Base-by-base conservation (phyloP, 805 yeast genomes). In the Kuraishia piskuri region DNA sequence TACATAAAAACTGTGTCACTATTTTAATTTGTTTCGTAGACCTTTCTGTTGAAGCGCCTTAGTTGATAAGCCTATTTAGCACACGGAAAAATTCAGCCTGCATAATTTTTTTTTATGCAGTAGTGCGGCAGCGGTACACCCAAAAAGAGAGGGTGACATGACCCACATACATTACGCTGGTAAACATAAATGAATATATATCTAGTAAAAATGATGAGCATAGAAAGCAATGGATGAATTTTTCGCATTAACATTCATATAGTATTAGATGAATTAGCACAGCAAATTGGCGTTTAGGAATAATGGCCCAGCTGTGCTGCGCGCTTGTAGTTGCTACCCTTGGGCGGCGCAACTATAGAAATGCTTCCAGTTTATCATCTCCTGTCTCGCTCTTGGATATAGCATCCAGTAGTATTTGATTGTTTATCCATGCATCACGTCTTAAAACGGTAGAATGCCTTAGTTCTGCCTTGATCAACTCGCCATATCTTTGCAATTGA, bases 351-450 rank as follows among this genome's bases (percentile, higher is more conserved):
- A n/a, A 7, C 24, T 40, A 49, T 20, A 19, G 20, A 6, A 49
- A 19, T 12, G 9, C n/a, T 31, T 40, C 45, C 25, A 25, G 25
- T 19, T 50, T 37, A 7, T n/a, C 49, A 14, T 45, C 49, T 4
- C 52, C 21, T 9, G 45, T 25, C 40, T 50, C 51, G 46, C 26
- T 31, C 25, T 44, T n/a, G 40, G 23, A 22, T 9, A 59, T 48
- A 2, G 58, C 59, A 48, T 63, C 63, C 25, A 65, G 51, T 10
- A 64, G 48, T 3, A 60, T 31, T 52, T 67, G 68, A 36, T 56
- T 63, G 36, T 65, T 67, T 44, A 64, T 50, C 69, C 69, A 65
- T 37, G 49, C 52, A 22, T 50, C 59, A 20, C 67, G 54, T 48
- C 56, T 58, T 3, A 56, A 37, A 22, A 57, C 51, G 3, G 54